Evolutionary conservation across 352 stramenopile species (phyloP).

Genomic region (Pythium dissimile): DNA sequence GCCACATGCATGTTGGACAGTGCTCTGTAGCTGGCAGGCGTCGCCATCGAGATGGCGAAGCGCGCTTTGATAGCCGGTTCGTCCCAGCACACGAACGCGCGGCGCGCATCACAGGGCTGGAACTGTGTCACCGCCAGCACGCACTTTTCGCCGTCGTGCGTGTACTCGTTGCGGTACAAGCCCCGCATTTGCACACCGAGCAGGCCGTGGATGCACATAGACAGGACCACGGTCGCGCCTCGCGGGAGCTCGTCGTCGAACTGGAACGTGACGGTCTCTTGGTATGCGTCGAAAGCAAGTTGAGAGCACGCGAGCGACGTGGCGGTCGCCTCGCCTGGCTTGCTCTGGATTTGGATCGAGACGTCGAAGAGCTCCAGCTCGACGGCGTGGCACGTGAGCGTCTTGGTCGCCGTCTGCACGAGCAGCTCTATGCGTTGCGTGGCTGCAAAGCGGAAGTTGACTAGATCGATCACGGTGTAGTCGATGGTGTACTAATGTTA

Average conservation of each 20-base stretch:
- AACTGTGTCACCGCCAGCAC: slow-evolving; percentile 91
- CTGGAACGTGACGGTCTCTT: slow-evolving; percentile 59
- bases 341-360: slow-evolving; percentile 28
- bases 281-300: slow-evolving; percentile 38
- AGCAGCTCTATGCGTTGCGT: slow-evolving; percentile 46
- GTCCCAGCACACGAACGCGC: slow-evolving; percentile 97
- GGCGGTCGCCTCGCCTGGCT: slow-evolving; percentile 10
- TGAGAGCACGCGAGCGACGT: slow-evolving; percentile 34
- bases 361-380: slow-evolving; percentile 88
- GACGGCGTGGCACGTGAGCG: slow-evolving; percentile 92
- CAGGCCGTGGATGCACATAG: slow-evolving; percentile 57
- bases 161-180: slow-evolving; percentile 94
- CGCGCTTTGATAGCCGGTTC: slow-evolving; percentile 95
- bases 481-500: slow-evolving; percentile 49
- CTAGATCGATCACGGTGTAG: slow-evolving; percentile 73
- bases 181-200: slow-evolving; percentile 92
- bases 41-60: slow-evolving; percentile 92
- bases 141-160: slow-evolving; percentile 86
- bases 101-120: slow-evolving; percentile 79
- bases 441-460: slow-evolving; percentile 76
- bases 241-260: slow-evolving; percentile 36
- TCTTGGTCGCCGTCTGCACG: slow-evolving; percentile 50
- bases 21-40: slow-evolving; percentile 86
- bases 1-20: slow-evolving; percentile 96
- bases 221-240: slow-evolving; percentile 31